Evolutionary conservation across 306 rosid genomes (phyloP).

Genomic region (Pueraria montana): DNA sequence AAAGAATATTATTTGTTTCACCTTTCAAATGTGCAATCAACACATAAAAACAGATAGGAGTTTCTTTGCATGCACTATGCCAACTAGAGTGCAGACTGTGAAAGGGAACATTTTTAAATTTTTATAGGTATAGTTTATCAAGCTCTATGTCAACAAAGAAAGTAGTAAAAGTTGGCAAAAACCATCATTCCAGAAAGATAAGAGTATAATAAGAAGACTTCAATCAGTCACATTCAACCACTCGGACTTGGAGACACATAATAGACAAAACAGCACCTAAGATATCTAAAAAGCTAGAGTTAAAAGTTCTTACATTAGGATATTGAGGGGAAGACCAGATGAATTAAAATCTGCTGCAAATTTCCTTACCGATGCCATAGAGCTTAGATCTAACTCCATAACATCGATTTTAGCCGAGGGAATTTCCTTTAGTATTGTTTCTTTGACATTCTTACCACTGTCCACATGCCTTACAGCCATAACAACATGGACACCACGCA

Average conservation of each 20-base stretch:
- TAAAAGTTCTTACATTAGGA: slow-evolving; percentile 67
- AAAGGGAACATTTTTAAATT: no score
- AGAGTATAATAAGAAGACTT: slow-evolving; percentile 17
- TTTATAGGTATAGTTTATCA: neutral
- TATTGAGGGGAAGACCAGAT: slow-evolving; percentile 73
- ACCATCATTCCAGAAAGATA: slow-evolving; percentile 22
- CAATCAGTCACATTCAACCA: slow-evolving; percentile 26
- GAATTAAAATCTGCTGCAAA: slow-evolving; percentile 69
- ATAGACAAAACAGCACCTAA: neutral
- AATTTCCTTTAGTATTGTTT: slow-evolving; percentile 59
- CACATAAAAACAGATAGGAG: neutral
- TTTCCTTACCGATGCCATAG: slow-evolving; percentile 80
- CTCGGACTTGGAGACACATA: slow-evolving; percentile 19
- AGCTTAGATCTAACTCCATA: slow-evolving; percentile 79
- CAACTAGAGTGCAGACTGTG: neutral
- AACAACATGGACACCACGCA: slow-evolving; percentile 80
- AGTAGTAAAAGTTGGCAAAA: neutral
- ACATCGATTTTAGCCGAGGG: slow-evolving; percentile 73
- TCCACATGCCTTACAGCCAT: slow-evolving; percentile 86
- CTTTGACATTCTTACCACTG: slow-evolving; percentile 60
- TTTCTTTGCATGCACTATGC: slow-evolving; percentile 5
- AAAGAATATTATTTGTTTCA: slow-evolving; percentile 29
- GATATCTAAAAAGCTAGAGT: neutral
- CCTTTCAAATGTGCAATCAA: slow-evolving; percentile 32
- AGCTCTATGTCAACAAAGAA: slow-evolving; percentile 6